phyloP scores from a whole-genome alignment of 2,329 filamentous ascomycete genomes.

The Epichloe elymi region DNA sequence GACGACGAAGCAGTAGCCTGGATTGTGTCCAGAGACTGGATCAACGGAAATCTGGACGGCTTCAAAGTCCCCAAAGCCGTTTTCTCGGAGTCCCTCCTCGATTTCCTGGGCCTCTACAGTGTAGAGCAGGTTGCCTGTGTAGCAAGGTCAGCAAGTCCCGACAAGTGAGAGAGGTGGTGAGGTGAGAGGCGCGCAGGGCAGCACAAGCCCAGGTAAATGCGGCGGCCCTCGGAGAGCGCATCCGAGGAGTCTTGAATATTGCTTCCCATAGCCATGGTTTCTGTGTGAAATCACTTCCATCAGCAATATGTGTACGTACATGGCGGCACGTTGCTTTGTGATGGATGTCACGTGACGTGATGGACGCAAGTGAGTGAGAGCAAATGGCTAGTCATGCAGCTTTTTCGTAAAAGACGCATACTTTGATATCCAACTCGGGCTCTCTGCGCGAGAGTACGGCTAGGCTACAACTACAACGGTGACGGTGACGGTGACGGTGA shows the following conservation, averaged over 20 bases:
- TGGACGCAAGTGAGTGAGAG: too few species aligned
- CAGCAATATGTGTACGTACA: not conserved
- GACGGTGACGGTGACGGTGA: too few species aligned
- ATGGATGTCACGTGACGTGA: too few species aligned
- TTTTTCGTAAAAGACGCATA: not conserved
- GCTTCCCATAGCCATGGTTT: not conserved
- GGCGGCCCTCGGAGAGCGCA: conserved; percentile 17
- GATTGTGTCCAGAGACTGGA: conserved; percentile 53
- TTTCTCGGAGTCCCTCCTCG: conserved; percentile 40
- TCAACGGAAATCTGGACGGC: conserved; percentile 58
- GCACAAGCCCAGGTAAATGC: conserved; percentile 44
- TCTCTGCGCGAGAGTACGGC: not conserved
- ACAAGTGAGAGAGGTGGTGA: not conserved
- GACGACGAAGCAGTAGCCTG: conserved; percentile 57
- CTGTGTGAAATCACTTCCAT: not conserved
- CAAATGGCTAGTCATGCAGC: too few species aligned
- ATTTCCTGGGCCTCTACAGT: conserved; percentile 43
- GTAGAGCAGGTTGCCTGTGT: conserved; percentile 40
- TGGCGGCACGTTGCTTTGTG: not conserved
- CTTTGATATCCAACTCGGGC: not conserved
- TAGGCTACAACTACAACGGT: too few species aligned
- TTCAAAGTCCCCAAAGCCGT: conserved; percentile 26
- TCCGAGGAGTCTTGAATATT: conserved; percentile 4
- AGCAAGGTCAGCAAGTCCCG: not conserved
- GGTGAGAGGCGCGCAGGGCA: not conserved